These are phyloP conservation scores for Tilletia horrida DNA, from an alignment of 1,284 basidiomycete genomes.

Conservation along the genomic window DNA sequence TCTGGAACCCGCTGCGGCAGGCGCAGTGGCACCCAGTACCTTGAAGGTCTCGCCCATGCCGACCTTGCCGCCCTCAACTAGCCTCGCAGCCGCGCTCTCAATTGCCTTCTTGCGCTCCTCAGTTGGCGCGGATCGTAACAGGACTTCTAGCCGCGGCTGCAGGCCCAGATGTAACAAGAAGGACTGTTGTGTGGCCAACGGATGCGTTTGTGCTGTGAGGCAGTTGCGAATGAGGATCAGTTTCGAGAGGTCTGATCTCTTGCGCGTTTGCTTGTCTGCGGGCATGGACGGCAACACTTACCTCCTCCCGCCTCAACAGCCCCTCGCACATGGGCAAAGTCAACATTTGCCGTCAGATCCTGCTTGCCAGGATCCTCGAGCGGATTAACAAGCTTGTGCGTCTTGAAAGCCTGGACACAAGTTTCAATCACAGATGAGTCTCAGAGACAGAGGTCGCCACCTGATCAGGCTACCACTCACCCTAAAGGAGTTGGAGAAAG, in stretches of 20 bases:
- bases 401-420: slow-evolving; percentile 76
- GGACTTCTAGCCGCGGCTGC: slow-evolving; percentile 62
- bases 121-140: slow-evolving; percentile 59
- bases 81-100: slow-evolving; percentile 58
- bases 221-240: too few species aligned
- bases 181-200: slow-evolving; percentile 59
- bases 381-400: slow-evolving; percentile 79
- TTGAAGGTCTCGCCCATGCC: slow-evolving; percentile 65
- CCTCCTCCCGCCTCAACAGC: slow-evolving; percentile 59
- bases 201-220: slow-evolving; percentile 20
- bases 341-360: slow-evolving; percentile 92
- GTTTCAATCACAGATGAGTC: too few species aligned
- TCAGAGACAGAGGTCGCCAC: neutral
- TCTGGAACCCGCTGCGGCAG: neutral
- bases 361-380: slow-evolving; percentile 81
- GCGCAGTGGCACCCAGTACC: slow-evolving; percentile 58
- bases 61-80: slow-evolving; percentile 57
- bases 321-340: slow-evolving; percentile 83
- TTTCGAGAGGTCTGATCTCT: too few species aligned
- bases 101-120: slow-evolving; percentile 60
- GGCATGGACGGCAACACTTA: slow-evolving; percentile 19
- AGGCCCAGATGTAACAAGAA: slow-evolving; percentile 67
- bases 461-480: slow-evolving; percentile 57
- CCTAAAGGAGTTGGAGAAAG: slow-evolving; percentile 73
- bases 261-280: slow-evolving; percentile 64